Conservation (phyloP, 371 early-diverging fungal species). For the Chytridiales sp. region DNA sequence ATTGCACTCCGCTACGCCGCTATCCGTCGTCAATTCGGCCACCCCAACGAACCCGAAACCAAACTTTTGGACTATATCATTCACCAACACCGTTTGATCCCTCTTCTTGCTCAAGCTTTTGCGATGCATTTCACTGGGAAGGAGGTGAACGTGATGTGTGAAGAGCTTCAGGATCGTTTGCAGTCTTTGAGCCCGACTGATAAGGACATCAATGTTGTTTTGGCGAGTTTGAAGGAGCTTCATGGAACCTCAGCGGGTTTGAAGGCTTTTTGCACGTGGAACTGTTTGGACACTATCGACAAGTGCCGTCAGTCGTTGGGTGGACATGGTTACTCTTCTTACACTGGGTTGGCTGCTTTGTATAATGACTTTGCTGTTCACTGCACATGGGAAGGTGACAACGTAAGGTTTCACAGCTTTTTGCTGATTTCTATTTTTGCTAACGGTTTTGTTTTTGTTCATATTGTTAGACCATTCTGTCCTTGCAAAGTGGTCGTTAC, state of each 20-base stretch:
- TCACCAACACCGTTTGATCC: conserved; percentile 90
- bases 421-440: not conserved
- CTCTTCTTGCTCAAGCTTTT: conserved; percentile 84
- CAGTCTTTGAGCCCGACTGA: conserved; percentile 67
- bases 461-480: conserved; percentile 73
- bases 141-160: conserved; percentile 77
- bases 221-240: conserved; percentile 83
- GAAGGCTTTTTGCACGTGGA: conserved; percentile 96
- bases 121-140: conserved; percentile 89
- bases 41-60: conserved; percentile 61
- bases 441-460: not conserved
- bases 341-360: conserved; percentile 83
- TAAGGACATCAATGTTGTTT: conserved; percentile 62
- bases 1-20: conserved; percentile 90
- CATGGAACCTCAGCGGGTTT: conserved; percentile 91
- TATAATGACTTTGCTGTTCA: conserved; percentile 91
- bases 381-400: conserved; percentile 79
- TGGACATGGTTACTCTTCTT: conserved; percentile 89
- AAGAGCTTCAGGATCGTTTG: conserved; percentile 70
- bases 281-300: conserved; percentile 81
- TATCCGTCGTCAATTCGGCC: conserved; percentile 84
- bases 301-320: conserved; percentile 89
- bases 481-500: conserved; percentile 87
- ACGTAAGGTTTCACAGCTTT: conserved; percentile 9
- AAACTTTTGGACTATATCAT: conserved; percentile 89